These are phyloP conservation scores for Bryum argenteum DNA, from an alignment of 225 moss, liverwort and hornwort species.

Conservation along the genomic window DNA sequence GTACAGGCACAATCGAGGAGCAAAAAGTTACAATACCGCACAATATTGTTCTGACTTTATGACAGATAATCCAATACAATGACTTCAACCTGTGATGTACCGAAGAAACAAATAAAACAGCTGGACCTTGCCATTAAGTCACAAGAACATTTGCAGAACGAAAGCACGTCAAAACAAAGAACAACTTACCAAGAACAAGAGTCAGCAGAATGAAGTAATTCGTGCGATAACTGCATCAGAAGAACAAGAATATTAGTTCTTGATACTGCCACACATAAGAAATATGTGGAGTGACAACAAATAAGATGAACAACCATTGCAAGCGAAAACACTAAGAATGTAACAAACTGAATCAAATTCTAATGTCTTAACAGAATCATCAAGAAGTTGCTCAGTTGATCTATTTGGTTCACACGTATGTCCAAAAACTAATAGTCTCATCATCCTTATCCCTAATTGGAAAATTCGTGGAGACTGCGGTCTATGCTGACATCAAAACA, in stretches of 20 bases:
- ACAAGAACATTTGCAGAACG: not conserved
- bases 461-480: not conserved
- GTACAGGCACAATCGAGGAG: slow-evolving; percentile 23
- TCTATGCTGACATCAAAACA: not conserved
- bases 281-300: not conserved
- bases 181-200: slow-evolving; percentile 63
- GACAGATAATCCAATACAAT: slow-evolving; percentile 5
- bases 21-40: slow-evolving; percentile 18
- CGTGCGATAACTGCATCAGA: slow-evolving; percentile 63
- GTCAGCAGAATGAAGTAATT: slow-evolving; percentile 67
- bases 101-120: not conserved
- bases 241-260: slow-evolving; percentile 20
- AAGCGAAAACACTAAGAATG: slow-evolving; percentile 1
- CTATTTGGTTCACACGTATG: not conserved
- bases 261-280: not conserved
- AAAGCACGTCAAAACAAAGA: not conserved
- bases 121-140: not conserved
- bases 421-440: not conserved
- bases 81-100: not conserved
- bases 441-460: not conserved
- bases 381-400: not conserved
- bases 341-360: not conserved
- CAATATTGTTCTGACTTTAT: not conserved
- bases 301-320: not conserved
- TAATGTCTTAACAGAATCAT: not conserved